Conservation (phyloP, 177 flowering plant genomes). For the Vitis hybrid region DNA sequence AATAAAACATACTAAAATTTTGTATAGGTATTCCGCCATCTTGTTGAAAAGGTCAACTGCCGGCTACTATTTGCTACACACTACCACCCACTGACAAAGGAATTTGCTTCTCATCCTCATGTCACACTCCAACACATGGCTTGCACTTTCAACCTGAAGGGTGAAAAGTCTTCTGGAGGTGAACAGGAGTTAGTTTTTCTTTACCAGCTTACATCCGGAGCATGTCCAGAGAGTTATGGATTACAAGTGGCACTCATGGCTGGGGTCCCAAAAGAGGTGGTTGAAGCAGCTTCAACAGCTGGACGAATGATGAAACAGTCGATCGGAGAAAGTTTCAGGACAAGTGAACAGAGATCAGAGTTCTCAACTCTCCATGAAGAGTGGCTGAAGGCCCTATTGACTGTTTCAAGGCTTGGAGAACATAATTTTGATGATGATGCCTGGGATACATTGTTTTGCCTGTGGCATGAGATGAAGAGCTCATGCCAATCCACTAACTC, state of each 20-base stretch:
- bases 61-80: constrained; percentile 94
- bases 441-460: constrained; percentile 67
- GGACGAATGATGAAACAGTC: constrained; percentile 53
- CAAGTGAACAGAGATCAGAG: constrained; percentile 79
- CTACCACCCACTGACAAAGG: constrained; percentile 94
- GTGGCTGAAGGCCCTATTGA: constrained; percentile 62
- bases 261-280: constrained; percentile 72
- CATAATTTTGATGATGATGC: constrained; percentile 46
- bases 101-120: constrained; percentile 84
- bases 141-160: constrained; percentile 49
- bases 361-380: constrained; percentile 89
- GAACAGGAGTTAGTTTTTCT: constrained; percentile 73
- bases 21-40: constrained; percentile 87
- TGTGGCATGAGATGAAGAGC: constrained; percentile 80
- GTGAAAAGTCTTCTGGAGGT: constrained; percentile 19
- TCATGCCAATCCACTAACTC: constrained; percentile 20
- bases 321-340: constrained; percentile 58
- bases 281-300: constrained; percentile 71
- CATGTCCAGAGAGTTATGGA: constrained; percentile 97
- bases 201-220: constrained; percentile 73
- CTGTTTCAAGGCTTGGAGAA: constrained; percentile 27
- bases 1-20: background rate
- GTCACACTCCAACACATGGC: constrained; percentile 93
- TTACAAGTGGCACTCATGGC: constrained; percentile 92
- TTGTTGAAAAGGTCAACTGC: constrained; percentile 81